Percentiles rank a stretch among this genome's conserved stretches.
Evolutionary conservation across 495 filamentous ascomycete species (phyloP).

Genomic region (Lophium mytilinum): DNA sequence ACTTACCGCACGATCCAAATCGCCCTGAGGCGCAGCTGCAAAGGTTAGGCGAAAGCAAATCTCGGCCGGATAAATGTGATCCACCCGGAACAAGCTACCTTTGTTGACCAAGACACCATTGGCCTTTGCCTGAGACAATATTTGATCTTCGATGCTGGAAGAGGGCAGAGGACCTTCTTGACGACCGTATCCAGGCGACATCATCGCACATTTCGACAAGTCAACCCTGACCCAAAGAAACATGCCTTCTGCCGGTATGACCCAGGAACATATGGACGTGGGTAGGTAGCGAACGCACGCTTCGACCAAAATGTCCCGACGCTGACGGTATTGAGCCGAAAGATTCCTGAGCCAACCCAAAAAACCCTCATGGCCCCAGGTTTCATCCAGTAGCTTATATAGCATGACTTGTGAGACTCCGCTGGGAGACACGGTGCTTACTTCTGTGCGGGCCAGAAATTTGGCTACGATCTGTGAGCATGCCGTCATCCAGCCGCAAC

Average conservation of each 20-base stretch:
- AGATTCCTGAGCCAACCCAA: slow-evolving; percentile 24
- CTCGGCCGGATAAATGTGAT: too few relatives aligned
- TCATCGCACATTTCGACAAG: too few relatives aligned
- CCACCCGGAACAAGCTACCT: too few relatives aligned
- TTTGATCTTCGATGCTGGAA: too few relatives aligned
- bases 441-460: slow-evolving; percentile 24
- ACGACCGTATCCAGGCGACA: too few relatives aligned
- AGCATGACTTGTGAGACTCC: slow-evolving; percentile 29
- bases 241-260: slow-evolving; percentile 13
- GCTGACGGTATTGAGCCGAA: slow-evolving; percentile 11
- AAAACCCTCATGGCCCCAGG: slow-evolving; percentile 28
- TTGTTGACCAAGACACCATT: too few relatives aligned
- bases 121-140: too few relatives aligned
- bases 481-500: slow-evolving; percentile 32
- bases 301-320: slow-evolving; percentile 20
- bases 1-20: too few relatives aligned
- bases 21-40: too few relatives aligned
- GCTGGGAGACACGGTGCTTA: slow-evolving; percentile 16
- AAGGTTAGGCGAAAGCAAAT: too few relatives aligned
- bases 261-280: slow-evolving; percentile 12
- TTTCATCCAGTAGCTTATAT: slow-evolving; percentile 26
- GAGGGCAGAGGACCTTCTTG: too few relatives aligned
- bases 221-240: slow-evolving; percentile 20
- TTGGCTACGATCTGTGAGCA: slow-evolving; percentile 22
- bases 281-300: slow-evolving; percentile 24